phyloP scores from a whole-genome alignment of 768 basidiomycete genomes.

The Lentinula detonsa region DNA sequence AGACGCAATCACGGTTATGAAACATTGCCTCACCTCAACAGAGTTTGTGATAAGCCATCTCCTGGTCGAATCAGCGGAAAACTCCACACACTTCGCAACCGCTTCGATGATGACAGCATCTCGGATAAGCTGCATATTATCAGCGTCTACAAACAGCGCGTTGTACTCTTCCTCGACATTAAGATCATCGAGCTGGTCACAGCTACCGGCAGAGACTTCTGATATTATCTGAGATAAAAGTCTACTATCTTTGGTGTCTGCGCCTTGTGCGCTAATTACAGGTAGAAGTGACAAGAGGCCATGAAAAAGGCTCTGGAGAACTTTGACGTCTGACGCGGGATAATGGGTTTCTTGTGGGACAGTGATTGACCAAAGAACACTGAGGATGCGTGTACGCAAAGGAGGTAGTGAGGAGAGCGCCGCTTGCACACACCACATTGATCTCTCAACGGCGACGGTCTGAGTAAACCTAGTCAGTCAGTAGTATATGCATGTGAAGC shows the following conservation, averaged over 20 bases:
- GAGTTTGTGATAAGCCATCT: conserved; percentile 44
- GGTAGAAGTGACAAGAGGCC: conserved; percentile 47
- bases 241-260: conserved; percentile 24
- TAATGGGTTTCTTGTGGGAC: conserved; percentile 37
- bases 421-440: conserved; percentile 68
- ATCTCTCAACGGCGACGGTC: conserved; percentile 50
- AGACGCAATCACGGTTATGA: background rate
- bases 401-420: conserved; percentile 34
- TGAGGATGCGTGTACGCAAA: conserved; percentile 42
- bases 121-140: conserved; percentile 25
- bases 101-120: conserved; percentile 38
- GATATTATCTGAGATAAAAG: conserved; percentile 36
- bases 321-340: conserved; percentile 32
- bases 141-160: conserved; percentile 27
- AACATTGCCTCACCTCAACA: conserved; percentile 36
- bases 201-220: conserved; percentile 38
- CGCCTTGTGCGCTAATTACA: conserved; percentile 21
- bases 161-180: conserved; percentile 49
- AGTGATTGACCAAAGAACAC: conserved; percentile 40
- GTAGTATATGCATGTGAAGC: background rate
- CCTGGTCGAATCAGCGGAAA: conserved; percentile 35
- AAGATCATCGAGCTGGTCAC: conserved; percentile 41
- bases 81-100: conserved; percentile 46
- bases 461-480: conserved; percentile 9
- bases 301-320: conserved; percentile 47